phyloP scores from a whole-genome alignment of 225 moss, liverwort and hornwort species.

The Sphagnum tenellum region DNA sequence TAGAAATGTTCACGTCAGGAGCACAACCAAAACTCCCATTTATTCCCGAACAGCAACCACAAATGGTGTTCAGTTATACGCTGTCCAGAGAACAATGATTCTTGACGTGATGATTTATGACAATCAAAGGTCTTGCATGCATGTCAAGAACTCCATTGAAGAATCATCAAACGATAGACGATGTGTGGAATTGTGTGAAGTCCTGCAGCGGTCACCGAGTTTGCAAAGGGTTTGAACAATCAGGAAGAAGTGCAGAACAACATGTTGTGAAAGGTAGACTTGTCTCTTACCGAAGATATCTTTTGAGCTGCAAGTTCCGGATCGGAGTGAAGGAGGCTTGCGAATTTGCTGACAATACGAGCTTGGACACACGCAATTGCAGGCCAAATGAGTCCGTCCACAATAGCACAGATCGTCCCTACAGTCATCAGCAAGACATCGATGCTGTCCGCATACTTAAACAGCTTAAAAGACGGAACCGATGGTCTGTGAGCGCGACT shows the following conservation, averaged over 20 bases:
- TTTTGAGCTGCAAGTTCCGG: slow-evolving; percentile 12
- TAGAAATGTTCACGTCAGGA: not conserved
- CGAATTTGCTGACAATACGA: slow-evolving; percentile 24
- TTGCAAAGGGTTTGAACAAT: too few species aligned
- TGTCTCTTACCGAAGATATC: slow-evolving; percentile 16
- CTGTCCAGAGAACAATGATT: slow-evolving; percentile 1
- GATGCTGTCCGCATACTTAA: slow-evolving; percentile 31
- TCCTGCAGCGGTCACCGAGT: too few species aligned
- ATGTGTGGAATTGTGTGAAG: too few species aligned
- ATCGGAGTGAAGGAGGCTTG: slow-evolving; percentile 4
- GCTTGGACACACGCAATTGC: slow-evolving; percentile 23
- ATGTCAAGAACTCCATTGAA: too few species aligned
- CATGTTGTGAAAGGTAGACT: too few species aligned
- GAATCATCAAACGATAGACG: too few species aligned
- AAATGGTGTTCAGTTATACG: not conserved
- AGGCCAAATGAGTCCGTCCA: slow-evolving; percentile 34
- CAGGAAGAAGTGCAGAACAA: not conserved
- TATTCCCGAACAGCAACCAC: not conserved
- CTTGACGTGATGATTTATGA: too few species aligned
- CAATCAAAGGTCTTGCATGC: too few species aligned
- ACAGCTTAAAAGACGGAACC: slow-evolving; percentile 31
- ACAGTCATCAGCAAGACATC: slow-evolving; percentile 28
- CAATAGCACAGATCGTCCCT: slow-evolving; percentile 22
- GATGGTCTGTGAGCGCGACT: slow-evolving; percentile 4
- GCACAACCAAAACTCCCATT: not conserved